Evolutionary conservation across 139 green algal species (phyloP).

Genomic region (Nannochloris sp.): DNA sequence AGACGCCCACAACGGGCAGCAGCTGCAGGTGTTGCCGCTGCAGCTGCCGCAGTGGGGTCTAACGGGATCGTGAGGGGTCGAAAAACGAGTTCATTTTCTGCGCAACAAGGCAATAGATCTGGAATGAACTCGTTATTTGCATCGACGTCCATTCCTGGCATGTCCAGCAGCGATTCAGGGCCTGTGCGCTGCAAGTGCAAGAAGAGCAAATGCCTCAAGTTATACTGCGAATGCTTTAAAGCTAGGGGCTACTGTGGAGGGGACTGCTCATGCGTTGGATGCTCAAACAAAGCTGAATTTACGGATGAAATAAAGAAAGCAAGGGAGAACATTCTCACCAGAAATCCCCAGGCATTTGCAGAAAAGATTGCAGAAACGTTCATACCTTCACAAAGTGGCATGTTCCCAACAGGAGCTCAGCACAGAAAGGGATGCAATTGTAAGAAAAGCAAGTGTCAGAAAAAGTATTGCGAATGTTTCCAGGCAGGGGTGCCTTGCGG

Average conservation of each 20-base stretch:
- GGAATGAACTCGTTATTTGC: neutral
- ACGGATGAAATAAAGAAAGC: slow-evolving; percentile 27
- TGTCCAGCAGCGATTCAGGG: neutral
- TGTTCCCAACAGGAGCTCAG: slow-evolving; percentile 32
- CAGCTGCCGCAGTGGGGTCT: neutral
- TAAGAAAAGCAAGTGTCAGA: slow-evolving; percentile 79
- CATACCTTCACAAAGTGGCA: neutral
- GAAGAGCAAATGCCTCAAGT: slow-evolving; percentile 79
- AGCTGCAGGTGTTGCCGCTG: slow-evolving; percentile 10
- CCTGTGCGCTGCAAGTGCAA: slow-evolving; percentile 77
- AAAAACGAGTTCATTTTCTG: neutral
- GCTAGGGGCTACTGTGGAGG: slow-evolving; percentile 49
- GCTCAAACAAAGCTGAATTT: slow-evolving; percentile 53
- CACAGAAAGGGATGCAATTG: slow-evolving; percentile 39
- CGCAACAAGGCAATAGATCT: neutral
- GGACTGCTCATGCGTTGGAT: slow-evolving; percentile 57
- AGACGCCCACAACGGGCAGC: slow-evolving; percentile 12
- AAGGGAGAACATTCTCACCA: slow-evolving; percentile 35
- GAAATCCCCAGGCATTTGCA: slow-evolving; percentile 54
- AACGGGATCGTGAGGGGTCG: neutral
- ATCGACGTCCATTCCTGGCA: neutral
- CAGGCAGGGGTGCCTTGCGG: slow-evolving; percentile 74
- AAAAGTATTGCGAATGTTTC: slow-evolving; percentile 99
- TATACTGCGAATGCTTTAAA: slow-evolving; percentile 87
- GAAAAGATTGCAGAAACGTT: slow-evolving; percentile 26